phyloP scores from a whole-genome alignment of 371 early-diverging fungal species.

The Haplosporangium sp. region DNA sequence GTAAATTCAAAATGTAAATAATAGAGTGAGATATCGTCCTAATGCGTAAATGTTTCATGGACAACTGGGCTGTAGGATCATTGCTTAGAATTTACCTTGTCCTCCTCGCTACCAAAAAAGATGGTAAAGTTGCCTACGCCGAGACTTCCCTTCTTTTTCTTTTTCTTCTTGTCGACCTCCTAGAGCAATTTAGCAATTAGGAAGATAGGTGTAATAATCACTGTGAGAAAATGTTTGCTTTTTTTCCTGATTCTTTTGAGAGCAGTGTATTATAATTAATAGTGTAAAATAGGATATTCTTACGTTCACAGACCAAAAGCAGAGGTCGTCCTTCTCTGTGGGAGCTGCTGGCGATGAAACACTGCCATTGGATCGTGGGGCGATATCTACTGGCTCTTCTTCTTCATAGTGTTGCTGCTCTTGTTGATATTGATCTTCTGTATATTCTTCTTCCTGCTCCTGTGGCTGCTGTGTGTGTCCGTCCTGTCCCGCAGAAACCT shows the following conservation, averaged over 20 bases:
- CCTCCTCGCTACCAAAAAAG: constrained; percentile 77
- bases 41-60: background rate
- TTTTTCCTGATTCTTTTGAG: constrained; percentile 8
- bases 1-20: background rate
- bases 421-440: constrained; percentile 33
- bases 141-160: constrained; percentile 78
- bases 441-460: constrained; percentile 46
- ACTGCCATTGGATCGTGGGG: constrained; percentile 29
- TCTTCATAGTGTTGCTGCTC: constrained; percentile 35
- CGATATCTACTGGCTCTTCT: constrained; percentile 28
- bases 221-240: background rate
- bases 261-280: constrained; percentile 8
- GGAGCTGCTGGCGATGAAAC: constrained; percentile 31
- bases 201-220: background rate
- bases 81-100: constrained; percentile 60
- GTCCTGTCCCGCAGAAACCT: constrained; percentile 55
- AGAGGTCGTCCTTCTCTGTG: constrained; percentile 51
- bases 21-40: background rate
- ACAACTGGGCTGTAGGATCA: background rate
- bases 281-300: constrained; percentile 6
- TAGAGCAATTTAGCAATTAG: constrained; percentile 24
- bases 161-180: constrained; percentile 81
- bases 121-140: constrained; percentile 77
- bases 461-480: constrained; percentile 32
- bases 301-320: constrained; percentile 55